Base-by-base conservation (phyloP, 495 filamentous ascomycete genomes). In the Annulohypoxylon bovei region DNA sequence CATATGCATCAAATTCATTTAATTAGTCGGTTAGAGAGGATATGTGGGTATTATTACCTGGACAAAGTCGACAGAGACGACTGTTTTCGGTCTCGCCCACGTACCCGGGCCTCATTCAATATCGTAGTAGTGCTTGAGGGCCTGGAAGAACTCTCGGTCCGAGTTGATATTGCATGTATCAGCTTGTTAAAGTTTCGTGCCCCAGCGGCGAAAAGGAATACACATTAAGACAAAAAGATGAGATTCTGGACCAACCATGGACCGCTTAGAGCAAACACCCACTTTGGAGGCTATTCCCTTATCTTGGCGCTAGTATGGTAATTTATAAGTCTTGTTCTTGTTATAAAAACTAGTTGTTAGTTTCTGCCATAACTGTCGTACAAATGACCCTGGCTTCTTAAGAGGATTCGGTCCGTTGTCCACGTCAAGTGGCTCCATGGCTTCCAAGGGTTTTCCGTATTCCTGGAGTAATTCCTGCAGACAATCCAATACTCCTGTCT, bases 131-230 rank as follows among this genome's bases (percentile, higher is more conserved):
- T 28, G 18, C 27, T 46, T 32, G 7, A 66, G 46, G 4, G 52
- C 23, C 14, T 12, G 20, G 33, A 66, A 66, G 54, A 59, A 66
- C 16, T 66, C 44, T 22, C 40, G 63, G 25, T 66, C 63, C 8
- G 63, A 66, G 2, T 32, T 40, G 20, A 66, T 59, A 3, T 22
- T 33, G 6, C 63, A 66, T 2, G 44, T 53, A 12, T 66, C 63
- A 1, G 32, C 30, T 25, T 66, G 63, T n/a, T 44, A 16, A 28
- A 66, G 63, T 16, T 60, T 70, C 9, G 67, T 53, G 3, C 42
- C 60, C 60, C 44, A 70, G 8, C 60, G 60, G 4, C 53, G 35
- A 27, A 70, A 64, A 6, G 60, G 67, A 28, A 70, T 12, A 39
- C 60, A 70, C 14, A 47, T 27, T 3, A 60, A 18, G 7, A 65